Evolutionary conservation across 192 early-diverging fungal species (phyloP).

Genomic region (Chytriomyces hyalinus): DNA sequence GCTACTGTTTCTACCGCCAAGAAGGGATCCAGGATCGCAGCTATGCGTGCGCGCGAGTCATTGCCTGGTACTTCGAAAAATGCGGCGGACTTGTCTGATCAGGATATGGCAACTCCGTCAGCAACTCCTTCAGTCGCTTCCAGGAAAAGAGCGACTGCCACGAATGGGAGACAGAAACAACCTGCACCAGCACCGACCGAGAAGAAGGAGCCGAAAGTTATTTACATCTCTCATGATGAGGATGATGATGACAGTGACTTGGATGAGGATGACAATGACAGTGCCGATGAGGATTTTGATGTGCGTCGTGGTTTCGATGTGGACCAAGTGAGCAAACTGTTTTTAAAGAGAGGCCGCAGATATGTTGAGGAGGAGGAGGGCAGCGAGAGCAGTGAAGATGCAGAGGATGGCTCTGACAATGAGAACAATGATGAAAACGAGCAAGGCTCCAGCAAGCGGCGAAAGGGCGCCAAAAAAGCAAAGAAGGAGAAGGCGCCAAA

Average conservation of each 20-base stretch:
- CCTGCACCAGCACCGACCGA: too few relatives aligned
- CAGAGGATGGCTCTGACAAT: conserved; percentile 6
- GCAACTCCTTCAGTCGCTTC: too few relatives aligned
- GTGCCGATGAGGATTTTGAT: conserved; percentile 7
- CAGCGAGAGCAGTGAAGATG: conserved; percentile 3
- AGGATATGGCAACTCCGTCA: too few relatives aligned
- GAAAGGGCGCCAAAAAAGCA: conserved; percentile 20
- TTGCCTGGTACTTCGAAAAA: too few relatives aligned
- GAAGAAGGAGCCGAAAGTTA: conserved; percentile 9
- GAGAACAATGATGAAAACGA: conserved; percentile 27
- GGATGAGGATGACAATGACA: conserved; percentile 23
- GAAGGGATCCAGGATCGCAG: too few relatives aligned
- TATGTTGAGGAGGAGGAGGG: conserved; percentile 3
- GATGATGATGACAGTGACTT: conserved; percentile 25
- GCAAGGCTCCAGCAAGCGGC: background rate
- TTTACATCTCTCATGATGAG: conserved; percentile 12
- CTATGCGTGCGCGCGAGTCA: too few relatives aligned
- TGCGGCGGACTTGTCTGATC: too few relatives aligned
- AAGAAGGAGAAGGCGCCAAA: conserved; percentile 18
- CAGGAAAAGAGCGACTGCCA: too few relatives aligned
- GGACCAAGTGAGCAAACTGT: conserved; percentile 6
- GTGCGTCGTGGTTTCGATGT: background rate
- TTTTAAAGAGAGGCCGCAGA: background rate
- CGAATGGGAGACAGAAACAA: too few relatives aligned
- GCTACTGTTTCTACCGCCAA: too few relatives aligned